Percentiles rank a stretch among this genome's conserved stretches.
Conservation (phyloP, 768 basidiomycete genomes). For the Pisolithus sp. region DNA sequence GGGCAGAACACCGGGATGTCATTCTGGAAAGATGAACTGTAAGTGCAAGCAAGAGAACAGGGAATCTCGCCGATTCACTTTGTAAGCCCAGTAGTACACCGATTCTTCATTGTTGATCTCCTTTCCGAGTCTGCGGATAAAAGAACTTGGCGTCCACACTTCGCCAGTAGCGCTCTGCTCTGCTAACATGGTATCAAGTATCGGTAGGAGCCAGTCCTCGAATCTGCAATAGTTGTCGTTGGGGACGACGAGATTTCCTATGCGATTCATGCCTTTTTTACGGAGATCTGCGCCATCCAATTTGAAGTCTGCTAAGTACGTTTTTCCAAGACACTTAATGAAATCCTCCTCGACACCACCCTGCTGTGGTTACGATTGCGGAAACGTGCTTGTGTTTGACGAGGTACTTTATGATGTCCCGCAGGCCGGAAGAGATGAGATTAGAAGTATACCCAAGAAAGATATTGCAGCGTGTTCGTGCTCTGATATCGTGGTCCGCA, state of each 20-base stretch:
- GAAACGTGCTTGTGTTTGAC: slow-evolving; percentile 90
- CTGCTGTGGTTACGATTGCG: slow-evolving; percentile 91
- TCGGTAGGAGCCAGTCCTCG: slow-evolving; percentile 97
- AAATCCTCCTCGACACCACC: slow-evolving; percentile 99
- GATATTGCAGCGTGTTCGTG: slow-evolving; percentile 72
- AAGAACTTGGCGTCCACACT: slow-evolving; percentile 91
- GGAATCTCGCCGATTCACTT: slow-evolving; percentile 53
- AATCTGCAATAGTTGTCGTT: slow-evolving; percentile 99
- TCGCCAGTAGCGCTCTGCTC: slow-evolving; percentile 71
- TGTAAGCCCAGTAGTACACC: slow-evolving; percentile 99
- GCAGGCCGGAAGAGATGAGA: slow-evolving; percentile 93
- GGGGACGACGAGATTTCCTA: slow-evolving; percentile 93
- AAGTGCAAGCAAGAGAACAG: slow-evolving; percentile 8
- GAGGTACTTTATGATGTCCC: slow-evolving; percentile 87
- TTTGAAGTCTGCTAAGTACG: slow-evolving; percentile 90
- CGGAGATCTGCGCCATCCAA: slow-evolving; percentile 86
- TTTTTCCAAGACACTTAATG: slow-evolving; percentile 97
- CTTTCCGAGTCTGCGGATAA: slow-evolving; percentile 90
- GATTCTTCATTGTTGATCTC: slow-evolving; percentile 97
- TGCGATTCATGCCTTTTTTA: slow-evolving; percentile 89
- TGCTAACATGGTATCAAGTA: slow-evolving; percentile 81
- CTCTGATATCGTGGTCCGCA: slow-evolving; percentile 51
- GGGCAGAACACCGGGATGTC: slow-evolving; percentile 98
- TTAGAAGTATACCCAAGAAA: slow-evolving; percentile 99
- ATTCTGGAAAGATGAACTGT: slow-evolving; percentile 54